Evolutionary conservation across 106 monocot genomes (phyloP).

Genomic region (Dioscorea alata): DNA sequence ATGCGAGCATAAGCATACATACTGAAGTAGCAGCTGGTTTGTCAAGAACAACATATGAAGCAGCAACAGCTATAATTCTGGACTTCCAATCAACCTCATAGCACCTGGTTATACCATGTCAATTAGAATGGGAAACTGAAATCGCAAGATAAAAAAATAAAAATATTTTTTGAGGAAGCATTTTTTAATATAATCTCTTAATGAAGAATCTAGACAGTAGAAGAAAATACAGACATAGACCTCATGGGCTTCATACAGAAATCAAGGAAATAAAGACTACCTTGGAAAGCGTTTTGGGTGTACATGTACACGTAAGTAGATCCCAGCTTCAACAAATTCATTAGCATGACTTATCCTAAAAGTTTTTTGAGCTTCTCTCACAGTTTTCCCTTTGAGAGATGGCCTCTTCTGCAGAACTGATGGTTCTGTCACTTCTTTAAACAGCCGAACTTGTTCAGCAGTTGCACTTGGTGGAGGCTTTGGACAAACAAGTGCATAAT

Average conservation of each 20-base stretch:
- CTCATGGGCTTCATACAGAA: no score
- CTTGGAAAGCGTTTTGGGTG: constrained; percentile 97
- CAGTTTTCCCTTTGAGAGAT: constrained; percentile 91
- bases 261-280: constrained; percentile 17
- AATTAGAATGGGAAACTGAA: background rate
- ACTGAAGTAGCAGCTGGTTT: constrained; percentile 97
- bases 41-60: constrained; percentile 84
- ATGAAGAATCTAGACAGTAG: no score
- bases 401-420: constrained; percentile 63
- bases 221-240: no score
- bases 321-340: constrained; percentile 84
- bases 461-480: constrained; percentile 83
- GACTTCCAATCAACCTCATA: constrained; percentile 98
- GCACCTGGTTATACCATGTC: constrained; percentile 42
- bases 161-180: background rate
- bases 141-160: background rate
- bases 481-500: constrained; percentile 92
- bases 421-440: constrained; percentile 71
- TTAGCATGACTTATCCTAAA: constrained; percentile 58
- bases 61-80: constrained; percentile 76
- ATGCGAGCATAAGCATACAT: constrained; percentile 20
- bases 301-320: constrained; percentile 85
- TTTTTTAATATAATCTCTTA: no score
- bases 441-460: constrained; percentile 67
- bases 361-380: constrained; percentile 95